Conservation (phyloP, 73 alveolate genomes). For the Paramecium pentaurelia region DNA sequence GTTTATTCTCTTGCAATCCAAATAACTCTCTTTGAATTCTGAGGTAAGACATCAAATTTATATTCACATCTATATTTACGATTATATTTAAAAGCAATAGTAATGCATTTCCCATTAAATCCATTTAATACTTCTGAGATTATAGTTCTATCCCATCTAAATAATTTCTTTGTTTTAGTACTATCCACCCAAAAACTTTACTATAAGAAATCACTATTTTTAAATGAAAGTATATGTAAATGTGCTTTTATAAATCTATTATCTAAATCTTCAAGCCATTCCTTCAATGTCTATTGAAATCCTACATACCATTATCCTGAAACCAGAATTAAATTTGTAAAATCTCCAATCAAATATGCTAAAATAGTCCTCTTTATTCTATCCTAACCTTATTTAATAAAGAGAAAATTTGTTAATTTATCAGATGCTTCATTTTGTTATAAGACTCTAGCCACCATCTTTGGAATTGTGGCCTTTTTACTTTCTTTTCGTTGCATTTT, state of each 20-base stretch:
- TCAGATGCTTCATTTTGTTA: neutral
- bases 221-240: neutral
- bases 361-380: neutral
- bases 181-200: neutral
- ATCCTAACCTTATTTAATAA: neutral
- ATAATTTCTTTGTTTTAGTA: neutral
- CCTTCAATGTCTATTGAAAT: neutral
- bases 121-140: neutral
- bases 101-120: neutral
- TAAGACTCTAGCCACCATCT: constrained; percentile 32
- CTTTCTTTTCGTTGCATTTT: neutral
- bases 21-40: neutral
- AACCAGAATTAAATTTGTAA: neutral
- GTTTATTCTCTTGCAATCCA: constrained; percentile 20
- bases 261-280: constrained; percentile 17
- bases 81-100: neutral
- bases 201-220: neutral
- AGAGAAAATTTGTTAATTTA: neutral
- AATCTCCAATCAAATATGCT: constrained; percentile 1
- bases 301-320: constrained; percentile 39
- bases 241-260: constrained; percentile 8
- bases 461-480: neutral
- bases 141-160: constrained; percentile 44
- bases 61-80: neutral
- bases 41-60: constrained; percentile 10